Conservation (phyloP, 192 early-diverging fungal genomes). For the Linnemannia hyalina region DNA sequence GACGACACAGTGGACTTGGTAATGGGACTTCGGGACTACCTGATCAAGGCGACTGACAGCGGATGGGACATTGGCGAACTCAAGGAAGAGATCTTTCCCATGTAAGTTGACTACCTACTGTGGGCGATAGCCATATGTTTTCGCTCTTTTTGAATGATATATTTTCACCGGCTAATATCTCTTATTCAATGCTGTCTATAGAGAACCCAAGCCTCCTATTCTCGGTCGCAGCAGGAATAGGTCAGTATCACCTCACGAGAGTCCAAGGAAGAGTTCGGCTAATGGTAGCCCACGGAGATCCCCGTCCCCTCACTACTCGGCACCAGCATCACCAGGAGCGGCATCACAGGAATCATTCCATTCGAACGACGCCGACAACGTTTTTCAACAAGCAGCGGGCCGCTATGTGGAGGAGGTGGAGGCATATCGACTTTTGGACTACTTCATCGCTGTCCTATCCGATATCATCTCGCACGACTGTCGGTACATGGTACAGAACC, state of each 20-base stretch:
- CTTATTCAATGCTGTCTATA: background rate
- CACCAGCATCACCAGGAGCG: constrained; percentile 27
- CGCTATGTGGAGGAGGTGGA: constrained; percentile 36
- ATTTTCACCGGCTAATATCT: background rate
- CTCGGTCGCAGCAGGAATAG: constrained; percentile 26
- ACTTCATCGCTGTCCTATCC: constrained; percentile 58
- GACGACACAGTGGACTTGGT: constrained; percentile 48
- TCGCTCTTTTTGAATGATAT: background rate
- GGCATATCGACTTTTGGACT: constrained; percentile 44
- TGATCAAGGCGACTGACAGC: constrained; percentile 28
- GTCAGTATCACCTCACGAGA: constrained; percentile 34
- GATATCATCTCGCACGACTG: constrained; percentile 71
- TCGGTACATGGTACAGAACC: constrained; percentile 59
- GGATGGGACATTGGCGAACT: constrained; percentile 49
- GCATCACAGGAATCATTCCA: constrained; percentile 28
- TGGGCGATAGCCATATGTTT: background rate
- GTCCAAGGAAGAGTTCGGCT: constrained; percentile 10
- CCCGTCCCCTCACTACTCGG: constrained; percentile 5
- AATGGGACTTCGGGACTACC: constrained; percentile 24
- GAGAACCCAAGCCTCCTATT: constrained; percentile 17
- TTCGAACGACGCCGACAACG: constrained; percentile 33
- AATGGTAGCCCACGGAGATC: constrained; percentile 10
- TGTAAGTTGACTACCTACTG: constrained; percentile 23
- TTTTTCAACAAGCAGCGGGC: constrained; percentile 21
- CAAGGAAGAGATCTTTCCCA: constrained; percentile 35